Percentiles rank a stretch among this genome's conserved stretches.
phyloP scores from a whole-genome alignment of 768 basidiomycete genomes.

The Tylopilus cervinicoccineus region DNA sequence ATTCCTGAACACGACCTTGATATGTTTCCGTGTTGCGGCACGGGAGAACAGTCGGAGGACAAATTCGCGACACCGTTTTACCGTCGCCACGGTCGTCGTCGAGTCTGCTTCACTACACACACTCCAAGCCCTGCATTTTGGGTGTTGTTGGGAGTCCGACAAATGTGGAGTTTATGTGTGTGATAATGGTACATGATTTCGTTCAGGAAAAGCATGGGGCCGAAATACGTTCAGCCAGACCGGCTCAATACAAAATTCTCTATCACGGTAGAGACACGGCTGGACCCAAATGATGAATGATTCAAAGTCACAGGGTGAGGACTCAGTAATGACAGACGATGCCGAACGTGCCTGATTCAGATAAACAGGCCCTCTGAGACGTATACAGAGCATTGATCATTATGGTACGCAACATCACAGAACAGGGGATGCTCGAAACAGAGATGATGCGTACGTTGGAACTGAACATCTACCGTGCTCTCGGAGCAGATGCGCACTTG shows the following conservation, averaged over 20 bases:
- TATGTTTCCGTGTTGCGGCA: constrained; percentile 17
- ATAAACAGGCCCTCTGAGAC: too few relatives aligned
- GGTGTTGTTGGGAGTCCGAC: constrained; percentile 14
- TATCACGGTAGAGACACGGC: background rate
- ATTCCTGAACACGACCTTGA: constrained; percentile 2
- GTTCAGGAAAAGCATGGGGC: constrained; percentile 11
- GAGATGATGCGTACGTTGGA: too few relatives aligned
- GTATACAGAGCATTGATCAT: too few relatives aligned
- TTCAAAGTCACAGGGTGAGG: too few relatives aligned
- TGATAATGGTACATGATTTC: constrained; percentile 16
- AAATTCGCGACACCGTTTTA: constrained; percentile 4
- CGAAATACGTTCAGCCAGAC: background rate
- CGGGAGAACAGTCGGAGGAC: constrained; percentile 1
- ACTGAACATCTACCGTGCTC: too few relatives aligned
- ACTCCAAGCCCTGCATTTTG: background rate
- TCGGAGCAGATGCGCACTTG: too few relatives aligned
- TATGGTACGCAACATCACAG: too few relatives aligned
- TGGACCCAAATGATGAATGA: background rate
- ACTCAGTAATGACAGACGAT: background rate
- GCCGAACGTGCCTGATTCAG: background rate
- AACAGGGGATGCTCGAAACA: too few relatives aligned
- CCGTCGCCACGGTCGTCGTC: constrained; percentile 10
- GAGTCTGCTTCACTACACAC: constrained; percentile 9
- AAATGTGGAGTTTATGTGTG: background rate
- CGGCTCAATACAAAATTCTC: background rate